Evolutionary conservation across 176 grass and related monocot genomes (phyloP), one percentile per base, ranked within the genome.

Genomic region (Aegilops bicornis): DNA sequence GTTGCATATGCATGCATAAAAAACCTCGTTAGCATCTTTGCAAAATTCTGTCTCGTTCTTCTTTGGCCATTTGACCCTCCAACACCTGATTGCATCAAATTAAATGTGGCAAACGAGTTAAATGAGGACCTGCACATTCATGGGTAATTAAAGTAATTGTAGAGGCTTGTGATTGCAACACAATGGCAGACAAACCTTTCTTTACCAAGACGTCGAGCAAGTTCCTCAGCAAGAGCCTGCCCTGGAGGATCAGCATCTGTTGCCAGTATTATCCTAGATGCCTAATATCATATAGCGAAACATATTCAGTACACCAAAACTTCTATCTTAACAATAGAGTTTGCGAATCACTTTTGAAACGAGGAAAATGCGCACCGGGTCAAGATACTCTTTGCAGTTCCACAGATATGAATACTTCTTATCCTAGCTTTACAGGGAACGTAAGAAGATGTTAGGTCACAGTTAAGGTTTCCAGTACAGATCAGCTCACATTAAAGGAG

Each of bases 1-100:
- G 25, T 64, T 59, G 17, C n/a, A 11, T 59, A 84, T 80, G 61
- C 39, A 9, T 75, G 77, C 36, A 24, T 69, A 45, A 80, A 82
- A 89, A 82, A 99, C 97, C 97, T 99, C 94, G 90, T 99, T 99
- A 22, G 94, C 97, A 92, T 96, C 94, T 90, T 99, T 99, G 77
- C 94, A 99, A 87, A 76, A 40, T 62, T 93, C 85, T n/a, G 69
- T 84, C 61, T 84, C 59, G 39, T 90, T 96, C 87, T 88, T 99
- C 89, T 85, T 89, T 42, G 97, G 97, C 97, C 97, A 99, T 17
- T 83, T 83, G 47, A 99, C 94, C 84, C 97, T 99, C 97, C 94
- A 99, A 70, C 97, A 99, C 83, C 97, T 99, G 69, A 33, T 89
- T 80, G 59, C 63, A 82, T 52, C 47, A 86, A 86, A 85, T 83